A percentile compares a stretch with the other conserved stretches of the same genome.
Evolutionary conservation across 768 basidiomycete species (phyloP).

Genomic region (Pleurotus giganteus): DNA sequence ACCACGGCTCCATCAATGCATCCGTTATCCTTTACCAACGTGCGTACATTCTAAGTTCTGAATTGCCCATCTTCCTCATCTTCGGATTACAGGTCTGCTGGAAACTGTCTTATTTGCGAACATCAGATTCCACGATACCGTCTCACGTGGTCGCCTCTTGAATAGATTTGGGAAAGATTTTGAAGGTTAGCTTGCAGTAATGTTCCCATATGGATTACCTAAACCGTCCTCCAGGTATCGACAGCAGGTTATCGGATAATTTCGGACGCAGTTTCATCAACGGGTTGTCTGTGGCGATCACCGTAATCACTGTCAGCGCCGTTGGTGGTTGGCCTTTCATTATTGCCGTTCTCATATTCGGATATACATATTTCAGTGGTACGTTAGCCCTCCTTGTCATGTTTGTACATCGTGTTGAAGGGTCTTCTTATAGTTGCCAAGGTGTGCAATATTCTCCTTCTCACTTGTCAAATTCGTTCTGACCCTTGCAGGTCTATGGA

Average conservation of each 20-base stretch:
- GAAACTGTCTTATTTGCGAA: conserved; percentile 84
- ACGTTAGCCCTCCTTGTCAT: not conserved
- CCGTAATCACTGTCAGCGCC: conserved; percentile 69
- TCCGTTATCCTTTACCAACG: conserved; percentile 76
- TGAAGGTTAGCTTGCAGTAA: conserved; percentile 47
- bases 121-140: conserved; percentile 91
- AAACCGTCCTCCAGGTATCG: conserved; percentile 52
- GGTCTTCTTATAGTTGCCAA: conserved; percentile 29
- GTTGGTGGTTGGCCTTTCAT: conserved; percentile 81
- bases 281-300: conserved; percentile 66
- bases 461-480: not conserved
- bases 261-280: conserved; percentile 79
- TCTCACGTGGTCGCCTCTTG: conserved; percentile 74
- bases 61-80: not conserved
- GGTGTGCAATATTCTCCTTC: conserved; percentile 19
- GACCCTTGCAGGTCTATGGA: conserved; percentile 45
- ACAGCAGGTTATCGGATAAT: conserved; percentile 80
- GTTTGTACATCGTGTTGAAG: not conserved
- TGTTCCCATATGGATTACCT: conserved; percentile 10
- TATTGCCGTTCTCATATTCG: conserved; percentile 52
- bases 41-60: conserved; percentile 21
- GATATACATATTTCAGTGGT: conserved; percentile 72
- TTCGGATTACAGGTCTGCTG: conserved; percentile 45
- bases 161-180: conserved; percentile 92
- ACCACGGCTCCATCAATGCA: conserved; percentile 80